Base-by-base conservation (phyloP, 2,329 filamentous ascomycete genomes). In the Talaromyces amestolkiae region DNA sequence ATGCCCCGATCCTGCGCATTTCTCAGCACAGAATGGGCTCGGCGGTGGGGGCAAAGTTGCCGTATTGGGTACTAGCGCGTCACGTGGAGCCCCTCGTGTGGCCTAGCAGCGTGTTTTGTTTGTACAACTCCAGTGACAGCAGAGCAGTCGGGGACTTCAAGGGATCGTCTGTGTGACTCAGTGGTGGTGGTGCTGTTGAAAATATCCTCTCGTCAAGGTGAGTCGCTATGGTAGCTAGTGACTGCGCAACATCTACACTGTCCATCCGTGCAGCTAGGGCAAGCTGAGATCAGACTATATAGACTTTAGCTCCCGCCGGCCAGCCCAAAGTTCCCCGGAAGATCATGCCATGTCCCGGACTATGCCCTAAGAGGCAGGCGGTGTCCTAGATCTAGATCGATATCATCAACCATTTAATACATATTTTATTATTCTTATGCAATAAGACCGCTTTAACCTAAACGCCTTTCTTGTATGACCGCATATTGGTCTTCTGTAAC, bases 51-150 rank as follows among this genome's bases (percentile, higher is more conserved):
- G 64, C 64, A 45, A 22, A 59, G 49, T 49, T 61, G 58, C 56
- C 65, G 65, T 19, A 35, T 65, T 69, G 17, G 19, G 67, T 66
- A 45, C 56, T 72, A 67, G 72, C 63, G 62, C 45, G 59, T 73
- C 72, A 73, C 72, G 70, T 74, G 72, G 65, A 56, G 54, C 63
- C 59, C 49, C 67, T 67, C 65, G 65, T 54, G 35, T 37, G 63
- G 53, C 53, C 54, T 37, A 15, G 33, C 51, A 47, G 35, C 41
- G 41, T 45, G 17, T 56, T 22, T 39, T 24, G 53, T 39, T 37
- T 56, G 53, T 56, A 56, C 53, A 56, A 56, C 53, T 39, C 11
- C n/a, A 37, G 51, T 13, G 27, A 54, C 51, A 35, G 31, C 51
- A 19, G n/a, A 56, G 11, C 33, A 37, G 39, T 17, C 11, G 37